These are phyloP conservation scores for Gossypium lobatum DNA, from an alignment of 441 rosid species.

Conservation along the genomic window DNA sequence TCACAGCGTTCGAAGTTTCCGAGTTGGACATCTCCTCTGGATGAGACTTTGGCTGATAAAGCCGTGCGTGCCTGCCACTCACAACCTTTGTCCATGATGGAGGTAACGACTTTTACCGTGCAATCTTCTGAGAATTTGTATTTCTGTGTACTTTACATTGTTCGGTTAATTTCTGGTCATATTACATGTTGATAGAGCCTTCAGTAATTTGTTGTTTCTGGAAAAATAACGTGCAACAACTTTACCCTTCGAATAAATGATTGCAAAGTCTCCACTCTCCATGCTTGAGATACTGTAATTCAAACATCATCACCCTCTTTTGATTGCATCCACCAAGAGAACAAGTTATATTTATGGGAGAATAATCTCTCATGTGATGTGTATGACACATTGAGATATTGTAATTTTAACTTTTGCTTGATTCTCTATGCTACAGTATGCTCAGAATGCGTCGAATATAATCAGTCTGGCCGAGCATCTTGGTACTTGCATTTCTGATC, in stretches of 20 bases:
- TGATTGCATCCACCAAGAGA: neutral
- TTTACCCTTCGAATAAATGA: neutral
- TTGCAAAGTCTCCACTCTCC: neutral
- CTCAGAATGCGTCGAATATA: slow-evolving; percentile 52
- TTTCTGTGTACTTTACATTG: neutral
- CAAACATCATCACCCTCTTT: neutral
- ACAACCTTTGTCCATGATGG: slow-evolving; percentile 66
- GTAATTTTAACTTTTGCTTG: slow-evolving; percentile 5
- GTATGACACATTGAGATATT: neutral
- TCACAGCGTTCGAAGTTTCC: slow-evolving; percentile 63
- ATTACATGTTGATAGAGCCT: neutral
- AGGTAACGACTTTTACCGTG: slow-evolving; percentile 38
- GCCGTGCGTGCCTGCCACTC: slow-evolving; percentile 71
- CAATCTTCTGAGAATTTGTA: neutral
- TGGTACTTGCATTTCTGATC: slow-evolving; percentile 79
- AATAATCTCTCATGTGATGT: neutral
- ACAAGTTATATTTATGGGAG: neutral
- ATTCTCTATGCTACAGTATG: slow-evolving; percentile 37
- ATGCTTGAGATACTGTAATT: neutral
- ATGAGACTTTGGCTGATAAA: slow-evolving; percentile 40
- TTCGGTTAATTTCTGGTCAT: neutral
- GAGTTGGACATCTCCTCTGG: slow-evolving; percentile 43
- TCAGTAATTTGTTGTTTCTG: neutral
- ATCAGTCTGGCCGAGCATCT: slow-evolving; percentile 90
- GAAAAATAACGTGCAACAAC: neutral